A percentile compares a stretch with the other conserved stretches of the same genome.
Evolutionary conservation across 2,329 filamentous ascomycete genomes (phyloP).

Genomic region (Colletotrichum theobromicola): DNA sequence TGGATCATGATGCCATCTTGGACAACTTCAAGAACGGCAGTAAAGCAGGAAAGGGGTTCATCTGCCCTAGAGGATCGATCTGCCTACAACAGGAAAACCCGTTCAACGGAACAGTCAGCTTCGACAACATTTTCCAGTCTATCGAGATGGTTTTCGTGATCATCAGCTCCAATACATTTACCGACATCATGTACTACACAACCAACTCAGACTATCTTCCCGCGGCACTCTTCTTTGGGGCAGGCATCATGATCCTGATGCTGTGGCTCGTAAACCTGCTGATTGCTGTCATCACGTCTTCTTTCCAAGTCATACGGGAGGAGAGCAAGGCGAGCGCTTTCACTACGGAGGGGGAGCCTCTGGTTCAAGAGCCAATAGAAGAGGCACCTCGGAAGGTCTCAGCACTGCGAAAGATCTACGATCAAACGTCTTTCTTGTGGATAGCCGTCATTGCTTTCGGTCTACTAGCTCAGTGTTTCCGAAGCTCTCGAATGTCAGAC

Average conservation of each 20-base stretch:
- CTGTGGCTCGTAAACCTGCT: constrained; percentile 94
- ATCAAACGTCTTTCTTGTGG: constrained; percentile 80
- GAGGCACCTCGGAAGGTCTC: constrained; percentile 38
- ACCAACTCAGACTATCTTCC: constrained; percentile 90
- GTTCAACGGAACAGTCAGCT: constrained; percentile 85
- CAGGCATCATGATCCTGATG: constrained; percentile 86
- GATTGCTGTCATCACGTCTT: constrained; percentile 97
- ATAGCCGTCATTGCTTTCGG: constrained; percentile 80
- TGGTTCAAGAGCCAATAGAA: constrained; percentile 24
- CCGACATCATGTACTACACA: constrained; percentile 92
- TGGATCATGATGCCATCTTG: constrained; percentile 33
- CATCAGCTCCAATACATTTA: constrained; percentile 98
- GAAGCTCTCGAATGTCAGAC: constrained; percentile 77
- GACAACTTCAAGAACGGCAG: constrained; percentile 56
- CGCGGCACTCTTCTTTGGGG: constrained; percentile 78
- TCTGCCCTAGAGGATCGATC: constrained; percentile 83
- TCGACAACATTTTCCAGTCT: constrained; percentile 93
- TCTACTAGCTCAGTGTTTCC: constrained; percentile 78
- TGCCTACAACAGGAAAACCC: constrained; percentile 84
- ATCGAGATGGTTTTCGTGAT: constrained; percentile 95
- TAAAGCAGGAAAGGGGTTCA: constrained; percentile 75
- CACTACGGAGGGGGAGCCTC: constrained; percentile 70
- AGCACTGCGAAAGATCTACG: constrained; percentile 72
- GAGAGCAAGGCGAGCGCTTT: constrained; percentile 96
- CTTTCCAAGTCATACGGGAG: constrained; percentile 97